Conservation (phyloP, 2,329 filamentous ascomycete species). For the Gnomoniopsis sp. region DNA sequence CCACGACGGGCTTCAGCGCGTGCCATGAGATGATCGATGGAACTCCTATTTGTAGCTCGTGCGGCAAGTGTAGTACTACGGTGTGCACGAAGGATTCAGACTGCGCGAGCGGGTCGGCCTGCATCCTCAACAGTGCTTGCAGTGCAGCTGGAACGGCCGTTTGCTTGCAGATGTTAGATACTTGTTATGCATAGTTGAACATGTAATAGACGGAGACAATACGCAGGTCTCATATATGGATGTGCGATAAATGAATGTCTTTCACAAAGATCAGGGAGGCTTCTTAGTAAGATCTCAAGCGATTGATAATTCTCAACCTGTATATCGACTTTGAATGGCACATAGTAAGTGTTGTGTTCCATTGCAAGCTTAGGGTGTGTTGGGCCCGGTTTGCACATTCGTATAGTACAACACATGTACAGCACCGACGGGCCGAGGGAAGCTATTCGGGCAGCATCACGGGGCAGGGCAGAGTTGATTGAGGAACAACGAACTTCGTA, state of each 20-base stretch:
- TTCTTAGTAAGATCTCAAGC: too few relatives aligned
- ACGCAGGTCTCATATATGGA: not conserved
- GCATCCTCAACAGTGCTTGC: not conserved
- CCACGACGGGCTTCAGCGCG: not conserved
- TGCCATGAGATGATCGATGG: slow-evolving; percentile 6
- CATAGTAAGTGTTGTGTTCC: too few relatives aligned
- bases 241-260: not conserved
- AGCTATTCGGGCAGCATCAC: too few relatives aligned
- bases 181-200: slow-evolving; percentile 1
- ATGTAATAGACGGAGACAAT: not conserved
- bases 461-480: too few relatives aligned
- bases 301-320: too few relatives aligned
- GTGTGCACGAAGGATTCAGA: slow-evolving; percentile 5
- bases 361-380: too few relatives aligned
- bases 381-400: too few relatives aligned
- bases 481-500: too few relatives aligned
- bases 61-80: slow-evolving; percentile 11
- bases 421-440: too few relatives aligned
- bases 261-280: too few relatives aligned
- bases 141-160: not conserved
- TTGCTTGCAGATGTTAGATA: slow-evolving; percentile 8
- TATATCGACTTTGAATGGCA: too few relatives aligned
- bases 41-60: slow-evolving; percentile 1
- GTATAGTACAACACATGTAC: too few relatives aligned
- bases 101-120: slow-evolving; percentile 2